Percentiles rank a stretch among this genome's conserved stretches.
These are phyloP conservation scores for Viola odorata DNA, from an alignment of 345 rosid species.

Conservation along the genomic window DNA sequence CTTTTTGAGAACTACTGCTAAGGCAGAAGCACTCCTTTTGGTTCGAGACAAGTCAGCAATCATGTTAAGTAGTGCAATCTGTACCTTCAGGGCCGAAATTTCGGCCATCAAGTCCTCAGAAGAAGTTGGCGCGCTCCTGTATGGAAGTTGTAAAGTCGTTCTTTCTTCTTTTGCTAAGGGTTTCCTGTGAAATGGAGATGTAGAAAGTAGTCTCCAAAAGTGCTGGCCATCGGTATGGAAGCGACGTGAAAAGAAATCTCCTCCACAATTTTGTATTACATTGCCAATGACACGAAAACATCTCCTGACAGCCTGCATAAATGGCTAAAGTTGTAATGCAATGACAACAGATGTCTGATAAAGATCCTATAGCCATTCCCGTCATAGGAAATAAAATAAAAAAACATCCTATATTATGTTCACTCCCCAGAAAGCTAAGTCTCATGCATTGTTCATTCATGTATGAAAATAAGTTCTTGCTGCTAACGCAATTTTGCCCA, in stretches of 20 bases:
- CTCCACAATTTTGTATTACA: slow-evolving; percentile 61
- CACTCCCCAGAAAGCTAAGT: too few species aligned
- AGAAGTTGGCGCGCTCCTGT: slow-evolving; percentile 37
- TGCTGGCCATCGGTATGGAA: slow-evolving; percentile 64
- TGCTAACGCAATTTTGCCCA: too few species aligned
- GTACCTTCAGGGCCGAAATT: slow-evolving; percentile 69
- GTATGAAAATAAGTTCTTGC: too few species aligned
- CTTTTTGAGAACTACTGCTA: slow-evolving; percentile 68
- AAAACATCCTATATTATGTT: too few species aligned
- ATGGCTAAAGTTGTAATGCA: not conserved
- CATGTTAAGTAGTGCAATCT: slow-evolving; percentile 73
- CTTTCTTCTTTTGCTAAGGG: slow-evolving; percentile 42
- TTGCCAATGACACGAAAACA: slow-evolving; percentile 53
- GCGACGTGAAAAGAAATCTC: slow-evolving; percentile 92
- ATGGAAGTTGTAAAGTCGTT: slow-evolving; percentile 61
- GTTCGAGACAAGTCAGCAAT: slow-evolving; percentile 56
- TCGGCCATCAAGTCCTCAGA: slow-evolving; percentile 55
- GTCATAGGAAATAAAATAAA: too few species aligned
- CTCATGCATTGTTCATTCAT: too few species aligned
- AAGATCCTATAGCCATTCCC: too few species aligned
- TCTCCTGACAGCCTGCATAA: slow-evolving; percentile 56
- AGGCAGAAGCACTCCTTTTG: slow-evolving; percentile 60
- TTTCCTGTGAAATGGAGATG: slow-evolving; percentile 57
- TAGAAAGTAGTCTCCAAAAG: slow-evolving; percentile 75
- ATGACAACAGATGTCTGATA: too few species aligned